These are phyloP conservation scores for Metarhizium anisopliae DNA, from an alignment of 2,329 filamentous ascomycete species.

Conservation along the genomic window DNA sequence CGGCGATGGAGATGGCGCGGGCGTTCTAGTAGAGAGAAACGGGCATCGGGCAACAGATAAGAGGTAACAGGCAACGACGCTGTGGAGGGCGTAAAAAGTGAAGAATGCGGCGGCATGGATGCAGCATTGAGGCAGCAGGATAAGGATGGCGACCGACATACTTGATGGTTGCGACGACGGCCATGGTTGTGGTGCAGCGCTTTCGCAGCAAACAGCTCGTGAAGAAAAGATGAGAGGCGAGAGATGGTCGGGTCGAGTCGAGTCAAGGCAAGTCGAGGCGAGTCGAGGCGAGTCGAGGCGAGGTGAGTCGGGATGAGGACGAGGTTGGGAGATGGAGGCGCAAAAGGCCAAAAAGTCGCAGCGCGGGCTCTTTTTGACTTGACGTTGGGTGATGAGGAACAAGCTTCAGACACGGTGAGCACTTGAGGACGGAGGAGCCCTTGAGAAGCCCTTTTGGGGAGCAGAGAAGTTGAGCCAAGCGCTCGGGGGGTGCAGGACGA, in stretches of 20 bases:
- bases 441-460: neutral
- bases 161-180: conserved; percentile 59
- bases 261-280: neutral
- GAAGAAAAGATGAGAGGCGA: neutral
- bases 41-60: neutral
- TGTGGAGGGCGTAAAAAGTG: neutral
- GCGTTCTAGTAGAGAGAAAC: neutral
- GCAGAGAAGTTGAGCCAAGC: neutral
- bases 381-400: neutral
- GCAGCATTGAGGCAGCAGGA: conserved; percentile 9
- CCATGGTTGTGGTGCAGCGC: conserved; percentile 27
- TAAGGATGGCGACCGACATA: conserved; percentile 32
- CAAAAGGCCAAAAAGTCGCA: conserved; percentile 3
- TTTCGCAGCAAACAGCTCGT: conserved; percentile 3
- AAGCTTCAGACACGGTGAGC: neutral
- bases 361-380: neutral
- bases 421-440: conserved; percentile 1
- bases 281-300: neutral
- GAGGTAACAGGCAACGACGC: neutral
- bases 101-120: conserved; percentile 7
- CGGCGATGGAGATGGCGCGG: neutral
- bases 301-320: neutral
- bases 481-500: neutral
- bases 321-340: neutral
- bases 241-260: neutral